Evolutionary conservation across 2,329 filamentous ascomycete species (phyloP).

Genomic region (Verticillium longisporum): DNA sequence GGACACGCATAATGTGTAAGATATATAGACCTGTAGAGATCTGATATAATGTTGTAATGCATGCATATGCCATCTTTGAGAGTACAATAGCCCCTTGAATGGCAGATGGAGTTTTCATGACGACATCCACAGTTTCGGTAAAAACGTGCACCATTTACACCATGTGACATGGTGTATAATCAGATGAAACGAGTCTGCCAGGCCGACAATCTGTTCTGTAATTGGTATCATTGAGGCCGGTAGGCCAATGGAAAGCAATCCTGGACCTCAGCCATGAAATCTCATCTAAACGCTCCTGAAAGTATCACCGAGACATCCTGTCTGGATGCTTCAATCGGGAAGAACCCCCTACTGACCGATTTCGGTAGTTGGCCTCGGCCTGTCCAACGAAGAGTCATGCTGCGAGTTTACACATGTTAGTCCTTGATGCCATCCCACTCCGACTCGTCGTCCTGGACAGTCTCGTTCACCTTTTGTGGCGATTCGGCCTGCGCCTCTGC

Average conservation of each 20-base stretch:
- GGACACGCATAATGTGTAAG: neutral
- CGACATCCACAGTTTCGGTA: too few species aligned
- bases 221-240: neutral
- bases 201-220: neutral
- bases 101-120: neutral
- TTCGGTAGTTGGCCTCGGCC: neutral
- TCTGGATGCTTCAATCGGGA: neutral
- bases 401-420: neutral
- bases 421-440: constrained; percentile 12
- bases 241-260: neutral
- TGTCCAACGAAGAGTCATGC: neutral
- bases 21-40: neutral
- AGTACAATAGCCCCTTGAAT: too few species aligned
- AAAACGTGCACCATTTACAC: too few species aligned
- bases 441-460: constrained; percentile 5
- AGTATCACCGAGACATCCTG: neutral
- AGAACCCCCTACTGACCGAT: neutral
- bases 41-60: neutral
- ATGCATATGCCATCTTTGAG: neutral
- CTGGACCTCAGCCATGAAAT: neutral
- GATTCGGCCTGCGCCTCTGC: constrained; percentile 1
- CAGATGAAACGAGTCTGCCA: too few species aligned
- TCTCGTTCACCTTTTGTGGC: neutral
- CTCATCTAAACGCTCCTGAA: neutral
- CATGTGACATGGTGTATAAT: too few species aligned